These are phyloP conservation scores for Lepidium africanum DNA, from an alignment of 345 rosid species.

Conservation along the genomic window DNA sequence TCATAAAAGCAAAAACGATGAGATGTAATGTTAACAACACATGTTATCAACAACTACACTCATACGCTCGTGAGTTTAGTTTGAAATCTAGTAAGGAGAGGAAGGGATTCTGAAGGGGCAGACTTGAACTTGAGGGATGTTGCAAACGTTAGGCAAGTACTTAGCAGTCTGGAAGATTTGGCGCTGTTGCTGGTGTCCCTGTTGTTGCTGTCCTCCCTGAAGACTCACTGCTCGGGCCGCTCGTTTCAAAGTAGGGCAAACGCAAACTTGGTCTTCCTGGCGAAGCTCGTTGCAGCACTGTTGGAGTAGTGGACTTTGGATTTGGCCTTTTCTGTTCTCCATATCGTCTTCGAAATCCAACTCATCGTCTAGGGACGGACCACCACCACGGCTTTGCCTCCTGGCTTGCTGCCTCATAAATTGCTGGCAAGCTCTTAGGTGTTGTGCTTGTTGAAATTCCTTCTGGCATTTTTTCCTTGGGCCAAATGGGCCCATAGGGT, in stretches of 20 bases:
- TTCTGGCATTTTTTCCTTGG: background rate
- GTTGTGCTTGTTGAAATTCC: background rate
- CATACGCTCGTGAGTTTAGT: background rate
- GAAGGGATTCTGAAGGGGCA: slow-evolving; percentile 10
- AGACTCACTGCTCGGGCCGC: background rate
- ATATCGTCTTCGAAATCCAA: background rate
- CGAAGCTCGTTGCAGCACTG: slow-evolving; percentile 10
- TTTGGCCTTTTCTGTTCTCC: background rate
- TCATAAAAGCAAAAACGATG: background rate
- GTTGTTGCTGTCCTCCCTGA: background rate
- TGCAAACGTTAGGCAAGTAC: slow-evolving; percentile 10
- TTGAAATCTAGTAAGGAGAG: background rate
- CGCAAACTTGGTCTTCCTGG: background rate
- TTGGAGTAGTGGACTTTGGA: background rate
- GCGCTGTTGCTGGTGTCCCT: background rate
- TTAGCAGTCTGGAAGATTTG: background rate
- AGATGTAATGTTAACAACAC: slow-evolving; percentile 2
- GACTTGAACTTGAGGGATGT: background rate
- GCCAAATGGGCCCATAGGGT: background rate
- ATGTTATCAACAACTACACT: background rate
- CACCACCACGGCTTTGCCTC: background rate
- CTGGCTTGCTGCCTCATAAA: background rate
- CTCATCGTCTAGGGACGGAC: background rate
- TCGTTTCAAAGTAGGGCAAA: background rate
- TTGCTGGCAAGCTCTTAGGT: background rate